Evolutionary conservation across 176 grass and related monocot genomes (phyloP), one percentile per base, ranked within the genome.

Genomic region (Rhynchospora tenuis): DNA sequence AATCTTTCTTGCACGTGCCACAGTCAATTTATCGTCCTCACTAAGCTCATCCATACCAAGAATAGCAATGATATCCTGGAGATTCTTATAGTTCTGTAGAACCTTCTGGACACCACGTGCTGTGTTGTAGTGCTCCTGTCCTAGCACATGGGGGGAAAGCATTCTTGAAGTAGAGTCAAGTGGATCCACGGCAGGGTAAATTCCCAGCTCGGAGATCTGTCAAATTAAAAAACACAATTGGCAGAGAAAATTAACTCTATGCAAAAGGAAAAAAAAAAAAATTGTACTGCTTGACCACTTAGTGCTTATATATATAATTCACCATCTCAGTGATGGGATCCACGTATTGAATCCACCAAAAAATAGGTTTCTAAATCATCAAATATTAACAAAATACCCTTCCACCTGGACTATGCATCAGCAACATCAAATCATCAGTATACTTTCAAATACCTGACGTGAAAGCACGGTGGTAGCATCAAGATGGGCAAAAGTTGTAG

Each of bases 31-130:
- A 84, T 97, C 94, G 16, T 97, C 94, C 56, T 97, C 94, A 89
- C 94, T 97, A 42, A 97, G 94, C 90, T 97, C 94, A 17, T 97
- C 94, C 94, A 97, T 97, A 85, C 94, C 94, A 82, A 97, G 81
- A 89, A 97, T 97, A 52, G 94, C 94, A 89, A 97, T 97, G 85
- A 97, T 97, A 94, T 97, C 94, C 85, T 97, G 94, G 46, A 97
- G 94, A 92, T 97, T 97, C 84, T 97, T 97, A 82, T 97, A 97
- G 78, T 97, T 97, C 88, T 97, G 94, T 82, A 97, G 94, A 94
- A 97, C 94, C 90, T 97, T 97, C 83, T 97, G 94, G 48, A 97
- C 94, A 94, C 94, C 94, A 89, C 94, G 92, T 72, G 94, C 94
- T 74, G 94, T 97, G 90, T 97, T 94, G 80, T 97, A 97, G 76